A percentile compares a stretch with the other conserved stretches of the same genome.
These are phyloP conservation scores for Fusarium agapanthi DNA, from an alignment of 2,329 filamentous ascomycete genomes.

Conservation along the genomic window DNA sequence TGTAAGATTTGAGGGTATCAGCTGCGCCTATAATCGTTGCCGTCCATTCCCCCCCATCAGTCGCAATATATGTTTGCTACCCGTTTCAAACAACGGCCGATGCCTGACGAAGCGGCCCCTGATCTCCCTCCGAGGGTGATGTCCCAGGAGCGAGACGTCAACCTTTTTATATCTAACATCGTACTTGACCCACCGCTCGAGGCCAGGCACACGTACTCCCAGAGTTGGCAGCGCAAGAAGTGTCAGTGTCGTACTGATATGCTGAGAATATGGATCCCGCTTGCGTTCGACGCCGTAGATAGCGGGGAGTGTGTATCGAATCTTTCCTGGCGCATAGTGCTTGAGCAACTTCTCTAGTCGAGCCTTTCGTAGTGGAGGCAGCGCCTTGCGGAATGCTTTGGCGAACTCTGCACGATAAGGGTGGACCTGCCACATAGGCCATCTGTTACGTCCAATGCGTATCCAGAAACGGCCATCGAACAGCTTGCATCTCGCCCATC, in stretches of 20 bases:
- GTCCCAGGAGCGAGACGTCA: conserved; percentile 52
- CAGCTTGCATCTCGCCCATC: conserved; percentile 48
- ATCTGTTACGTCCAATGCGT: conserved; percentile 54
- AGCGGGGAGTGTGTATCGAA: conserved; percentile 64
- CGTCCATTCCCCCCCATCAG: conserved; percentile 27
- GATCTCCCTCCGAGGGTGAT: conserved; percentile 27
- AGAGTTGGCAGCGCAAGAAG: conserved; percentile 64
- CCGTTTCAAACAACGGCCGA: conserved; percentile 20
- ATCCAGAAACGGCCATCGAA: conserved; percentile 74
- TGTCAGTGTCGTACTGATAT: conserved; percentile 45
- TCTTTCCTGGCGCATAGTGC: conserved; percentile 62
- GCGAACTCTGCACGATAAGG: conserved; percentile 57
- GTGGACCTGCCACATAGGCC: conserved; percentile 53
- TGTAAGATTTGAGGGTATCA: background rate
- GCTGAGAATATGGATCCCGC: conserved; percentile 38
- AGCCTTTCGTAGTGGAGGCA: conserved; percentile 46
- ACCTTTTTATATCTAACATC: conserved; percentile 61
- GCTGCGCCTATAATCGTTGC: conserved; percentile 3
- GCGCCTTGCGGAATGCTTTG: conserved; percentile 58
- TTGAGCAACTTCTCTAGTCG: conserved; percentile 56
- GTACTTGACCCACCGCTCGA: conserved; percentile 59
- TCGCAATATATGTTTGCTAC: conserved; percentile 21
- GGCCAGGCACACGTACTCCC: conserved; percentile 55
- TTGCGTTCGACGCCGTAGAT: conserved; percentile 57
- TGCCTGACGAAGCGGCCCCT: background rate